These are phyloP conservation scores for Psilocybe cubensis DNA, from an alignment of 768 basidiomycete genomes.

Conservation along the genomic window DNA sequence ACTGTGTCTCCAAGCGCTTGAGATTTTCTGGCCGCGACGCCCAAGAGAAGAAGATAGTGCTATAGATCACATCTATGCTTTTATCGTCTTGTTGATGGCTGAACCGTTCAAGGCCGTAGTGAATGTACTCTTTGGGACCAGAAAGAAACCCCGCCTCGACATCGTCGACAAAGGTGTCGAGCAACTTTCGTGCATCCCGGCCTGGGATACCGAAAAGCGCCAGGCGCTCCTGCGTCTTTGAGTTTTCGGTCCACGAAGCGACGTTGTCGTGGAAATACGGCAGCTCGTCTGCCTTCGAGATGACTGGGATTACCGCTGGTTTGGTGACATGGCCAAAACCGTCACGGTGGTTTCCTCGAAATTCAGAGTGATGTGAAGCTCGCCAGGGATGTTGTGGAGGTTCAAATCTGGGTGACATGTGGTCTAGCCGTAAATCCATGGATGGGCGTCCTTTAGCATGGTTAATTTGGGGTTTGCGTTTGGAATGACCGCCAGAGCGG, in stretches of 20 bases:
- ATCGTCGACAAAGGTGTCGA: constrained; percentile 43
- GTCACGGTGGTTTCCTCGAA: not conserved
- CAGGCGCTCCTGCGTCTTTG: constrained; percentile 42
- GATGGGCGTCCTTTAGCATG: not conserved
- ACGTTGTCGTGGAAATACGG: constrained; percentile 41
- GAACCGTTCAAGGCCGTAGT: constrained; percentile 49
- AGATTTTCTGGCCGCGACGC: constrained; percentile 18
- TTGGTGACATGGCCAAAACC: not conserved
- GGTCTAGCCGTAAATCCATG: not conserved
- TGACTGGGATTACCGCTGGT: constrained; percentile 2
- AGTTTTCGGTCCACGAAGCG: constrained; percentile 38
- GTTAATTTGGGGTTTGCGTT: not conserved
- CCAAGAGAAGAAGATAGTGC: constrained; percentile 62
- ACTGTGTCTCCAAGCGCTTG: constrained; percentile 6
- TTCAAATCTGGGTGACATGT: not conserved
- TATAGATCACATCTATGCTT: constrained; percentile 50
- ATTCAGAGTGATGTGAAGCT: not conserved
- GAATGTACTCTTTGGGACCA: constrained; percentile 27
- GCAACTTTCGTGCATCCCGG: constrained; percentile 40
- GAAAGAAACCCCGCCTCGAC: constrained; percentile 40
- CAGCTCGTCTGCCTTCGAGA: constrained; percentile 9
- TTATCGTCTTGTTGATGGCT: constrained; percentile 28
- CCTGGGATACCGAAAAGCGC: constrained; percentile 51
- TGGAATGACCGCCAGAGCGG: not conserved
- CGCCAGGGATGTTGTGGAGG: not conserved